phyloP scores from a whole-genome alignment of 2,329 filamentous ascomycete species.

The Tolypocladium cylindrosporum region DNA sequence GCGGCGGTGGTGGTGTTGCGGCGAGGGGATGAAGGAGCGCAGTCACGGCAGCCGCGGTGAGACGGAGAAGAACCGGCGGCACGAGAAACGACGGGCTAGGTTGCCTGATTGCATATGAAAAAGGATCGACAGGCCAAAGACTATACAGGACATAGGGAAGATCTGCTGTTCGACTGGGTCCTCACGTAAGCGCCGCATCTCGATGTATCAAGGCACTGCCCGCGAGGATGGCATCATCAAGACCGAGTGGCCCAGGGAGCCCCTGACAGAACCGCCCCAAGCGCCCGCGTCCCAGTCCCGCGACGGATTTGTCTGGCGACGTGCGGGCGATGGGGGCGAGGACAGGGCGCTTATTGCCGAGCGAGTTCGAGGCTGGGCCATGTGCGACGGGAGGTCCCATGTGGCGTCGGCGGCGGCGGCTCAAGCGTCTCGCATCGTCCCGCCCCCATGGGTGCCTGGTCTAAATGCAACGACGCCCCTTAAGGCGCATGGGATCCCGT shows the following conservation, averaged over 20 bases:
- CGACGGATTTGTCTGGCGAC: too few species aligned
- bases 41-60: not conserved
- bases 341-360: too few species aligned
- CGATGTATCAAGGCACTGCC: not conserved
- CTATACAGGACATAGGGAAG: not conserved
- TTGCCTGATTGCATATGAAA: not conserved
- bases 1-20: not conserved
- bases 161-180: not conserved
- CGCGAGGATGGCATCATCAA: too few species aligned
- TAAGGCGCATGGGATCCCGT: too few species aligned
- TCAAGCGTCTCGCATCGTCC: not conserved
- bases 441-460: not conserved
- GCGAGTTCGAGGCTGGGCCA: not conserved
- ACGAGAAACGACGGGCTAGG: not conserved
- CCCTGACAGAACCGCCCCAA: too few species aligned
- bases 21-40: not conserved
- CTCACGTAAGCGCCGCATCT: not conserved
- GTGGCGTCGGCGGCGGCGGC: not conserved
- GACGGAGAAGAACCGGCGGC: not conserved
- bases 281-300: too few species aligned
- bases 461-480: not conserved
- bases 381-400: not conserved
- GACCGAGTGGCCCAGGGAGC: too few species aligned
- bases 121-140: not conserved
- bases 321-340: too few species aligned